Conservation (phyloP, 2,329 filamentous ascomycete genomes). For the Pseudocercospora fijiensis region DNA sequence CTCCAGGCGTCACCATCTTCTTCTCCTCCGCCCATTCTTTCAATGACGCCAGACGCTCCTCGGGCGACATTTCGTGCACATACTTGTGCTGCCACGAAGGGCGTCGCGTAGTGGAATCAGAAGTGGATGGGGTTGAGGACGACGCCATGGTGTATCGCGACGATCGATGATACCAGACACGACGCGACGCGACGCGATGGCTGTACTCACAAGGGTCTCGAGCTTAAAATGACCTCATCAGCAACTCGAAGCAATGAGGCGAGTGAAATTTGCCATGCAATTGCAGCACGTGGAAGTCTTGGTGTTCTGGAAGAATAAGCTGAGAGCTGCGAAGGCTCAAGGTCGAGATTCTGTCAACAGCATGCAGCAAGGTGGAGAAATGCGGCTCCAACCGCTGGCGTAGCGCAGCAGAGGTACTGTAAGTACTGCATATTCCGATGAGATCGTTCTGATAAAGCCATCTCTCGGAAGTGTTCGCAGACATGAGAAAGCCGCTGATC, state of each 20-base stretch:
- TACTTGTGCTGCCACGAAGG: slow-evolving; percentile 19
- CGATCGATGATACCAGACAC: background rate
- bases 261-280: background rate
- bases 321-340: background rate
- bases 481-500: background rate
- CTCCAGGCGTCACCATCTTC: slow-evolving; percentile 27
- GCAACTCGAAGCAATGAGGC: background rate
- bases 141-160: background rate
- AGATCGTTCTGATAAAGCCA: background rate
- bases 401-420: background rate
- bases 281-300: background rate
- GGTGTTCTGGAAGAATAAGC: background rate
- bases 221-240: slow-evolving; percentile 5
- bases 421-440: background rate
- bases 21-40: slow-evolving; percentile 29
- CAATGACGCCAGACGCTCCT: slow-evolving; percentile 26
- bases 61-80: slow-evolving; percentile 26
- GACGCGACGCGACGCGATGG: slow-evolving; percentile 3
- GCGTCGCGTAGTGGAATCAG: background rate
- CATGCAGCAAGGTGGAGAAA: background rate
- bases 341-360: background rate
- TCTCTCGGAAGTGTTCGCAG: background rate
- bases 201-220: background rate
- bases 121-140: slow-evolving; percentile 1
- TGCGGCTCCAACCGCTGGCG: background rate